Conservation (phyloP, 2,329 filamentous ascomycete species). For the Venturia aucupariae region DNA sequence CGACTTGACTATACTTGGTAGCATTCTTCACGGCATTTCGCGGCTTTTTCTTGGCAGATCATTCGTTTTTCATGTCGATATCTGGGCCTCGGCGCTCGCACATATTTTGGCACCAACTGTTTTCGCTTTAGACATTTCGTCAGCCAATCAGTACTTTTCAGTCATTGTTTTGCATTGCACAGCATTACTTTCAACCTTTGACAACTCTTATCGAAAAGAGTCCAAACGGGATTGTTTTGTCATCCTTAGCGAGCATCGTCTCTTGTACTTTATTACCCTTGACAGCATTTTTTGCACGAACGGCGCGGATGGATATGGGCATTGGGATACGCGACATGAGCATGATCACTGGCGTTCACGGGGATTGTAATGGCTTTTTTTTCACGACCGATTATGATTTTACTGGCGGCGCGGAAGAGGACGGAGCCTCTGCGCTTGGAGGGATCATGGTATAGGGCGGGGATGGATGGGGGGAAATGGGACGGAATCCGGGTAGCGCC, state of each 20-base stretch:
- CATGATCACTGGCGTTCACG: background rate
- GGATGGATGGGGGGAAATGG: background rate
- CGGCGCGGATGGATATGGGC: background rate
- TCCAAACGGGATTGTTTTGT: background rate
- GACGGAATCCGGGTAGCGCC: background rate
- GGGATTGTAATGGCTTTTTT: background rate
- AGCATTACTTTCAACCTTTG: background rate
- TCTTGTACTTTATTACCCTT: conserved; percentile 1
- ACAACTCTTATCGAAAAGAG: background rate
- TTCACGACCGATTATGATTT: conserved; percentile 7
- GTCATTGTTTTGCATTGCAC: conserved; percentile 4
- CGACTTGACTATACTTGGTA: background rate
- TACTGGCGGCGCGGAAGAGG: background rate
- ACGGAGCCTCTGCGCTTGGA: background rate
- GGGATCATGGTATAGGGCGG: background rate
- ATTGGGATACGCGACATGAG: background rate
- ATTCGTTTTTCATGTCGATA: conserved; percentile 1
- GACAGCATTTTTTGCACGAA: background rate
- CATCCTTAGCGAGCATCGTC: conserved; percentile 4
- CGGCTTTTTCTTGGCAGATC: background rate
- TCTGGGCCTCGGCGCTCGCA: background rate
- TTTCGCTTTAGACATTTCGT: background rate
- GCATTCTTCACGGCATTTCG: background rate
- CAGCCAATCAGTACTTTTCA: background rate
- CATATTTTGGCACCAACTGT: conserved; percentile 1